A percentile compares a stretch with the other conserved stretches of the same genome.
phyloP scores from a whole-genome alignment of 208 protist species.

The Angomonas ambiguus region DNA sequence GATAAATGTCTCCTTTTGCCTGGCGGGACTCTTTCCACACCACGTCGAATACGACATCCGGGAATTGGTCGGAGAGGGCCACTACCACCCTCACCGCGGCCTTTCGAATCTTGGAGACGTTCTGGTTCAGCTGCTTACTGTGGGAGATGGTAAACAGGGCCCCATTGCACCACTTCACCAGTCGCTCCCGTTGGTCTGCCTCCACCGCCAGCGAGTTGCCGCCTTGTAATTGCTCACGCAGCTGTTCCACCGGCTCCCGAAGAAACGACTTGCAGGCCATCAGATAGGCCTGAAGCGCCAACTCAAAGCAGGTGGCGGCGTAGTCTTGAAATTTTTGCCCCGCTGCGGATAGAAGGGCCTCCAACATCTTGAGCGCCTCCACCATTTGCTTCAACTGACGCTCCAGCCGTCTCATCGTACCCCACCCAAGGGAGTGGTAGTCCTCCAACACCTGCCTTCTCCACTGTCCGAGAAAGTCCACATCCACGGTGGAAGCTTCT shows the following conservation, averaged over 20 bases:
- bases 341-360: constrained; percentile 58
- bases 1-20: constrained; percentile 3
- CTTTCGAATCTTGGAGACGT: constrained; percentile 52
- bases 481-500: background rate
- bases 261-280: constrained; percentile 63
- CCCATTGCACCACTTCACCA: constrained; percentile 19
- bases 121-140: constrained; percentile 35
- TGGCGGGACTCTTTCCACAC: constrained; percentile 18
- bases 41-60: constrained; percentile 47
- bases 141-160: constrained; percentile 27
- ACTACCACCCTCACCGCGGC: constrained; percentile 40
- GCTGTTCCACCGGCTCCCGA: constrained; percentile 19
- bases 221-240: constrained; percentile 6
- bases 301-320: constrained; percentile 49
- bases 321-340: constrained; percentile 62
- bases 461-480: constrained; percentile 16
- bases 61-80: constrained; percentile 80
- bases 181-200: constrained; percentile 13
- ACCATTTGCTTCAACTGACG: constrained; percentile 52
- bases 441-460: constrained; percentile 3
- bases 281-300: constrained; percentile 74
- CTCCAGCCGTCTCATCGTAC: constrained; percentile 47
- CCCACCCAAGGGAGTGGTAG: background rate
- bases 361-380: constrained; percentile 54
- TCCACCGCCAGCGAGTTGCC: background rate